Conservation (phyloP, 2,329 filamentous ascomycete genomes). For the Xylariales sp. region DNA sequence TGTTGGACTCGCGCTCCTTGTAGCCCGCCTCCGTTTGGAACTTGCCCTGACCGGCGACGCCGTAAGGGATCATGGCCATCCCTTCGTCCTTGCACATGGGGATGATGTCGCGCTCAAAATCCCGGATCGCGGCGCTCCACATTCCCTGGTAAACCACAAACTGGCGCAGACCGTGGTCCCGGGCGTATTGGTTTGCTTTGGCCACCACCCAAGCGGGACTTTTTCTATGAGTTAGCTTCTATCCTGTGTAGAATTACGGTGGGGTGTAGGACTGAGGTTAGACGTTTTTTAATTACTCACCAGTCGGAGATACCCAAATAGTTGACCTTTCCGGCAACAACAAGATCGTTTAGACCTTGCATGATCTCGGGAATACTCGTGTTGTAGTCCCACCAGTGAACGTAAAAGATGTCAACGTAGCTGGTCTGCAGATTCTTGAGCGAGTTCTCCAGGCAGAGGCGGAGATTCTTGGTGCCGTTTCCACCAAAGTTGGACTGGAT, state of each 20-base stretch:
- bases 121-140: slow-evolving; percentile 50
- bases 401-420: slow-evolving; percentile 34
- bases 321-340: slow-evolving; percentile 11
- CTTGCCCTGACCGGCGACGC: slow-evolving; percentile 32
- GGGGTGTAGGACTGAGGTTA: too few species aligned
- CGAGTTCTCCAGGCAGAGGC: slow-evolving; percentile 45
- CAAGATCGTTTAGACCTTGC: slow-evolving; percentile 12
- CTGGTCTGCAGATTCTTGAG: slow-evolving; percentile 56
- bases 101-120: slow-evolving; percentile 55
- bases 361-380: slow-evolving; percentile 16
- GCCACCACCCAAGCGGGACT: slow-evolving; percentile 40
- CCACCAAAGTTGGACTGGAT: slow-evolving; percentile 45
- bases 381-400: slow-evolving; percentile 15
- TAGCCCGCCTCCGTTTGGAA: slow-evolving; percentile 8
- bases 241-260: too few species aligned
- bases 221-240: too few species aligned
- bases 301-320: slow-evolving; percentile 12
- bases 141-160: slow-evolving; percentile 60
- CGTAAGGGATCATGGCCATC: slow-evolving; percentile 46
- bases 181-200: slow-evolving; percentile 37
- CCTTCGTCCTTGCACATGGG: slow-evolving; percentile 52
- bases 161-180: slow-evolving; percentile 48
- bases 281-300: too few species aligned
- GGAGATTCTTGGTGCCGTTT: slow-evolving; percentile 56
- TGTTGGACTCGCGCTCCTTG: slow-evolving; percentile 6